A percentile compares a stretch with the other conserved stretches of the same genome.
These are phyloP conservation scores for Entrophospora sp. DNA, from an alignment of 192 early-diverging fungal species.

Conservation along the genomic window DNA sequence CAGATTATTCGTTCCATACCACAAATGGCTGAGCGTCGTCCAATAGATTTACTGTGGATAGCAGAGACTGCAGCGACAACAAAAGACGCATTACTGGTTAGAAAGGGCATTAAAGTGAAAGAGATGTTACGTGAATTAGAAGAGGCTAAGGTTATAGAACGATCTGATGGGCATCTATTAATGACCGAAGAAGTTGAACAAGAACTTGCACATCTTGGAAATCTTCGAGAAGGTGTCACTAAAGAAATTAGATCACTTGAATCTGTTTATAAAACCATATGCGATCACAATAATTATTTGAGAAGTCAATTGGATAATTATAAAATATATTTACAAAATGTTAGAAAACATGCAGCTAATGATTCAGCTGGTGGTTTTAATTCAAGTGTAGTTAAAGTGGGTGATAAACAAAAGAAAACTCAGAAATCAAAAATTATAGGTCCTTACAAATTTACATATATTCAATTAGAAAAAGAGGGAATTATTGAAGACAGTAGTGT, in stretches of 20 bases:
- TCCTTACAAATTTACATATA: constrained; percentile 75
- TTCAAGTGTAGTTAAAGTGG: constrained; percentile 52
- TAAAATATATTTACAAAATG: constrained; percentile 91
- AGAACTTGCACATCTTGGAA: constrained; percentile 86
- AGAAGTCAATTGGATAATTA: constrained; percentile 84
- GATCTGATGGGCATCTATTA: constrained; percentile 64
- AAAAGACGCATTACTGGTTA: constrained; percentile 78
- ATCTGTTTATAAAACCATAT: constrained; percentile 84
- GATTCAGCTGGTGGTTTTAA: constrained; percentile 25
- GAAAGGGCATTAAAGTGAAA: constrained; percentile 91
- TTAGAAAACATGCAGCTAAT: constrained; percentile 68
- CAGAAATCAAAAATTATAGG: constrained; percentile 45
- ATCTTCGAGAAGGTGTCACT: constrained; percentile 78
- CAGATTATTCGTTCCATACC: constrained; percentile 89
- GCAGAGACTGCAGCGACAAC: constrained; percentile 83
- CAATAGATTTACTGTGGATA: constrained; percentile 58
- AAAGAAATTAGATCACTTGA: constrained; percentile 71
- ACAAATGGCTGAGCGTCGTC: constrained; percentile 41
- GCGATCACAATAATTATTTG: constrained; percentile 91
- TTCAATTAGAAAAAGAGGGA: constrained; percentile 81
- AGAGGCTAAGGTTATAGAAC: constrained; percentile 63
- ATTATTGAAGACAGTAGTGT: constrained; percentile 89
- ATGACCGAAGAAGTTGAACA: constrained; percentile 84
- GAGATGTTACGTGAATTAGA: constrained; percentile 89
- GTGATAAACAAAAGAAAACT: constrained; percentile 40